Percentiles rank a stretch among this genome's conserved stretches.
phyloP scores from a whole-genome alignment of 768 basidiomycete genomes.

The Amanita thiersii region DNA sequence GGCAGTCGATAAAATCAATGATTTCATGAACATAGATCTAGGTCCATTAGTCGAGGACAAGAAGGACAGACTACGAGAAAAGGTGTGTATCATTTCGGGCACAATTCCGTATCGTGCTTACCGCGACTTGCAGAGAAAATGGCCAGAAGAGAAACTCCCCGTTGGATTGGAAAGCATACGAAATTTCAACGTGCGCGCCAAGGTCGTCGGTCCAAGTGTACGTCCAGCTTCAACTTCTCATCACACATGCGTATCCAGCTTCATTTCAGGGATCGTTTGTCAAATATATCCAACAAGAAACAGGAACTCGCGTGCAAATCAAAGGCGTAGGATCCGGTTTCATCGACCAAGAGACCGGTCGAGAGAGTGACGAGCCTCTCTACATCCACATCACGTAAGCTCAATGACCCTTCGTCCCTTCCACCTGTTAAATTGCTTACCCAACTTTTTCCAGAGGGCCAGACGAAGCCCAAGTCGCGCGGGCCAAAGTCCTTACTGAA shows the following conservation, averaged over 20 bases:
- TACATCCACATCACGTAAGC: conserved; percentile 87
- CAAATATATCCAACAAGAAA: conserved; percentile 97
- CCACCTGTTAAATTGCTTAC: conserved; percentile 4
- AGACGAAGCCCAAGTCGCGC: conserved; percentile 78
- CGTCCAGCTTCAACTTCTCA: conserved; percentile 15
- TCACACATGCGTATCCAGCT: not conserved
- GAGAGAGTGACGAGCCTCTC: conserved; percentile 85
- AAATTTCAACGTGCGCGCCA: conserved; percentile 96
- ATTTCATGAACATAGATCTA: conserved; percentile 65
- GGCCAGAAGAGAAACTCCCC: conserved; percentile 94
- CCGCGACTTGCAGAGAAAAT: conserved; percentile 62
- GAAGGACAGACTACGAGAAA: conserved; percentile 57
- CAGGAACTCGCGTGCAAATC: conserved; percentile 92
- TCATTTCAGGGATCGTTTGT: conserved; percentile 80
- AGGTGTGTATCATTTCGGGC: conserved; percentile 29
- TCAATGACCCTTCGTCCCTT: not conserved
- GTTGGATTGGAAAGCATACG: conserved; percentile 86
- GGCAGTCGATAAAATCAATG: conserved; percentile 67
- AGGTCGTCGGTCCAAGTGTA: conserved; percentile 93
- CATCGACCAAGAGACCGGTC: conserved; percentile 70
- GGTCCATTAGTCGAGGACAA: conserved; percentile 79
- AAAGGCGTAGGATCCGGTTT: conserved; percentile 95
- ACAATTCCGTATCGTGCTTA: not conserved
- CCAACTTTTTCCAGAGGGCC: conserved; percentile 44
- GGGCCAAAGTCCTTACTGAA: conserved; percentile 81